Percentiles rank a stretch among this genome's conserved stretches.
Conservation (phyloP, 2,329 filamentous ascomycete species). For the Aspergillus viridinutans region DNA sequence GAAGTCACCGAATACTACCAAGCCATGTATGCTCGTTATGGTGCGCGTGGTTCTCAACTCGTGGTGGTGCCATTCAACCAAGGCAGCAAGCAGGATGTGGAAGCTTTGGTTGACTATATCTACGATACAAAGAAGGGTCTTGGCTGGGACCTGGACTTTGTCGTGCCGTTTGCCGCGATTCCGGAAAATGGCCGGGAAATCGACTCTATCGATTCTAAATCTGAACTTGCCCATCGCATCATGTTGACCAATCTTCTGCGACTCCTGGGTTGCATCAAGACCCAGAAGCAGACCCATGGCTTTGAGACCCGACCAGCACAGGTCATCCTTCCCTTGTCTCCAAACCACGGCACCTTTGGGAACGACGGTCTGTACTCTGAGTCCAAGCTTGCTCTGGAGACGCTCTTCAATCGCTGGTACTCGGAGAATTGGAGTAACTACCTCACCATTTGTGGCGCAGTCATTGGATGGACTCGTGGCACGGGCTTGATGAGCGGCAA, state of each 20-base stretch:
- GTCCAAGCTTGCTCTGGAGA: conserved; percentile 95
- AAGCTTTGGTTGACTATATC: conserved; percentile 91
- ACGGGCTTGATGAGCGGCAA: conserved; percentile 97
- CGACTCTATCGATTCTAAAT: conserved; percentile 93
- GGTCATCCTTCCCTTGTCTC: conserved; percentile 90
- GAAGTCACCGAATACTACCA: conserved; percentile 99
- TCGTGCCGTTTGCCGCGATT: conserved; percentile 95
- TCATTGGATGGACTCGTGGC: conserved; percentile 98
- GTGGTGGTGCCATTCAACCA: conserved; percentile 99
- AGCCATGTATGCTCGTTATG: conserved; percentile 93
- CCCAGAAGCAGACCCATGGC: conserved; percentile 78
- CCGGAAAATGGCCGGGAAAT: conserved; percentile 97
- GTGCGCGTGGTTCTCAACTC: conserved; percentile 89
- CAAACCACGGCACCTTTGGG: conserved; percentile 97
- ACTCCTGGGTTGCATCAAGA: conserved; percentile 84
- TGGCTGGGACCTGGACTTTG: conserved; percentile 95
- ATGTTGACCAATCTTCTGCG: conserved; percentile 97
- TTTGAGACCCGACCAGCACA: conserved; percentile 96
- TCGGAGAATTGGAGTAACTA: conserved; percentile 97
- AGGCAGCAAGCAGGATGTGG: conserved; percentile 95
- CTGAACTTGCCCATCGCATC: conserved; percentile 95
- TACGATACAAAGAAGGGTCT: conserved; percentile 95
- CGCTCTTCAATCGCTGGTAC: conserved; percentile 97
- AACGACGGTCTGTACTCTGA: conserved; percentile 98
- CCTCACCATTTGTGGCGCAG: conserved; percentile 94